Conservation (phyloP, 192 early-diverging fungal genomes). For the Gaertneriomyces semiglobifer region DNA sequence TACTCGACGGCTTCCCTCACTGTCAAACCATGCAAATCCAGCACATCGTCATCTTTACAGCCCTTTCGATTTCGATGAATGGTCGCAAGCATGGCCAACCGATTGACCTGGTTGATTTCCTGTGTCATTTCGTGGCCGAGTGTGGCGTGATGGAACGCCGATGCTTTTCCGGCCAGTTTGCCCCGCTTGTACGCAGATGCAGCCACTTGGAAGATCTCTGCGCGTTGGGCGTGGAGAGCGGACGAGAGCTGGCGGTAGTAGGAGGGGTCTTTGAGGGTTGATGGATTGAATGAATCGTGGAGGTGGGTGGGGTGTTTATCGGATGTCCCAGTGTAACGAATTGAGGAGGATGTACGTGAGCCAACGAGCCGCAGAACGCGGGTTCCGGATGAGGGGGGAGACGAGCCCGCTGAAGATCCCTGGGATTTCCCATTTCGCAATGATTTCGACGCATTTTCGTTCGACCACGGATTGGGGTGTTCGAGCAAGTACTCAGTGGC, state of each 20-base stretch:
- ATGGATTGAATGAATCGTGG: not conserved
- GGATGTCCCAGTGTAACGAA: not conserved
- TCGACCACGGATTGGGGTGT: not conserved
- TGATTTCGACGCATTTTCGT: constrained; percentile 4
- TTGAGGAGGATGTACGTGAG: not conserved
- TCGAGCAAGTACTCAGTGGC: not conserved
- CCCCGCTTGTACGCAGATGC: constrained; percentile 20
- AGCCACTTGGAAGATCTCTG: constrained; percentile 17
- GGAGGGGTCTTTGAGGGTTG: not conserved
- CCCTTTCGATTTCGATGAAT: constrained; percentile 17
- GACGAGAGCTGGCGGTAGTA: constrained; percentile 12
- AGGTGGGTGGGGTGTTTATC: not conserved
- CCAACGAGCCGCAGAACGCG: not conserved
- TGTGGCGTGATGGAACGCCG: constrained; percentile 1
- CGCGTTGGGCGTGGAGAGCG: constrained; percentile 4
- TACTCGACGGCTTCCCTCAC: constrained; percentile 23
- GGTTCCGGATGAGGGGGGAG: not conserved
- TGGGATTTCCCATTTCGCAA: constrained; percentile 3
- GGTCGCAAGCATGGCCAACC: constrained; percentile 7
- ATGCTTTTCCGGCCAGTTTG: constrained; percentile 19
- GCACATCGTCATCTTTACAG: constrained; percentile 13
- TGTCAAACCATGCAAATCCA: constrained; percentile 29
- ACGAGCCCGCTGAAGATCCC: not conserved
- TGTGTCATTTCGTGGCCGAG: constrained; percentile 8
- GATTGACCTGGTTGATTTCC: constrained; percentile 19